phyloP scores from a whole-genome alignment of 495 filamentous ascomycete genomes.

The Neurospora africana region DNA sequence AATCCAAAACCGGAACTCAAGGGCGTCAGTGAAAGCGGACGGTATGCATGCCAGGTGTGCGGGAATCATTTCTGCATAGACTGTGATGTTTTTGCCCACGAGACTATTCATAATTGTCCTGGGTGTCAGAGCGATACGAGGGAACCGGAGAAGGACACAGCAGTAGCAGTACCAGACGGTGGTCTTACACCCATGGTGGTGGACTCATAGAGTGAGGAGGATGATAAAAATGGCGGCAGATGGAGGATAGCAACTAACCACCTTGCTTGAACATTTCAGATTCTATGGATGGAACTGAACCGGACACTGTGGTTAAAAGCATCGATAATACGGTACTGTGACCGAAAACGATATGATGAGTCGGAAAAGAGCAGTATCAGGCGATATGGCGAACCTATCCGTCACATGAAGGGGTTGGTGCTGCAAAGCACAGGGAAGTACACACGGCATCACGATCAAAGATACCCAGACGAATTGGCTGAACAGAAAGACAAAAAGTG shows the following conservation, averaged over 20 bases:
- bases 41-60: constrained; percentile 82
- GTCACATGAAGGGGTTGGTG: not conserved
- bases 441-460: not conserved
- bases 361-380: not conserved
- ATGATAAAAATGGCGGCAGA: not conserved
- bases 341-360: not conserved
- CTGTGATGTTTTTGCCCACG: constrained; percentile 90
- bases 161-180: not conserved
- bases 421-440: not conserved
- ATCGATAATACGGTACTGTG: not conserved
- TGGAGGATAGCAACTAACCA: not conserved
- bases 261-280: not conserved
- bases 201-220: constrained; percentile 14
- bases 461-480: not conserved
- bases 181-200: constrained; percentile 24
- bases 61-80: constrained; percentile 91
- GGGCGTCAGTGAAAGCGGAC: constrained; percentile 72
- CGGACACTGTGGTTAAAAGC: not conserved
- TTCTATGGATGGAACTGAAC: not conserved
- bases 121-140: constrained; percentile 66
- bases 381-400: not conserved
- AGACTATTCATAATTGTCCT: constrained; percentile 89
- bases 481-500: not conserved
- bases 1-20: constrained; percentile 20
- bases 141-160: not conserved